These are phyloP conservation scores for Nemania sp. DNA, from an alignment of 2,329 filamentous ascomycete genomes.

Conservation along the genomic window DNA sequence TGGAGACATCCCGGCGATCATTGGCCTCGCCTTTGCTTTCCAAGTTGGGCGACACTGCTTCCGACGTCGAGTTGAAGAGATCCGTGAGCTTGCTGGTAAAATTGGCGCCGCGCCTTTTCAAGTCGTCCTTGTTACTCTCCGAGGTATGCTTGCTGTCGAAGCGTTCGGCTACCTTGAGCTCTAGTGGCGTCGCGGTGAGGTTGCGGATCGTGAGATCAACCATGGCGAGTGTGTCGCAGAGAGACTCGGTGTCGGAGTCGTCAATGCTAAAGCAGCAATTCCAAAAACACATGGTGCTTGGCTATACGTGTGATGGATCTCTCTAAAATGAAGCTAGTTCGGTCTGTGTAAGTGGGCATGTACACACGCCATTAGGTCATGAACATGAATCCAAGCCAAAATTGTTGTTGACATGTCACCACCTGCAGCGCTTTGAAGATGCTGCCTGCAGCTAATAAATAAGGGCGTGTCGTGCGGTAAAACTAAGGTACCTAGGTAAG, in stretches of 20 bases:
- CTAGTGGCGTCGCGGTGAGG: slow-evolving; percentile 72
- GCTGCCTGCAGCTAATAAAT: slow-evolving; percentile 5
- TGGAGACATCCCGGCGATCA: slow-evolving; percentile 63
- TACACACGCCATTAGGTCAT: slow-evolving; percentile 10
- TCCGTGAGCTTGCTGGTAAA: slow-evolving; percentile 49
- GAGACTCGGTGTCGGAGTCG: slow-evolving; percentile 15
- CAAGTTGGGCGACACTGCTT: slow-evolving; percentile 35
- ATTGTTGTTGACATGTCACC: slow-evolving; percentile 1
- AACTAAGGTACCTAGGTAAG: too few relatives aligned
- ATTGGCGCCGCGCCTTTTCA: slow-evolving; percentile 44
- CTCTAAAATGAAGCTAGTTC: slow-evolving; percentile 5
- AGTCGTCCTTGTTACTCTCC: slow-evolving; percentile 44
- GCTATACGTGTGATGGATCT: background rate
- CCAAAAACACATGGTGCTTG: slow-evolving; percentile 16
- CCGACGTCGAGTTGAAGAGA: slow-evolving; percentile 50
- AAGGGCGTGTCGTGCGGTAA: too few relatives aligned
- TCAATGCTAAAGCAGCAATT: slow-evolving; percentile 19
- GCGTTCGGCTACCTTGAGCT: slow-evolving; percentile 73
- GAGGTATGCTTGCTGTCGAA: slow-evolving; percentile 60
- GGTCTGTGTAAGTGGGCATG: background rate
- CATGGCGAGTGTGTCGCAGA: slow-evolving; percentile 42
- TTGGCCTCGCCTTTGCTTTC: slow-evolving; percentile 63
- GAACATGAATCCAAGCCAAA: slow-evolving; percentile 9
- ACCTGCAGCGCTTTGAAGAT: slow-evolving; percentile 6
- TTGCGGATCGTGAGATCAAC: slow-evolving; percentile 76